A percentile compares a stretch with the other conserved stretches of the same genome.
Evolutionary conservation across 352 stramenopile species (phyloP).

Genomic region (Phytophthora pinifolia): DNA sequence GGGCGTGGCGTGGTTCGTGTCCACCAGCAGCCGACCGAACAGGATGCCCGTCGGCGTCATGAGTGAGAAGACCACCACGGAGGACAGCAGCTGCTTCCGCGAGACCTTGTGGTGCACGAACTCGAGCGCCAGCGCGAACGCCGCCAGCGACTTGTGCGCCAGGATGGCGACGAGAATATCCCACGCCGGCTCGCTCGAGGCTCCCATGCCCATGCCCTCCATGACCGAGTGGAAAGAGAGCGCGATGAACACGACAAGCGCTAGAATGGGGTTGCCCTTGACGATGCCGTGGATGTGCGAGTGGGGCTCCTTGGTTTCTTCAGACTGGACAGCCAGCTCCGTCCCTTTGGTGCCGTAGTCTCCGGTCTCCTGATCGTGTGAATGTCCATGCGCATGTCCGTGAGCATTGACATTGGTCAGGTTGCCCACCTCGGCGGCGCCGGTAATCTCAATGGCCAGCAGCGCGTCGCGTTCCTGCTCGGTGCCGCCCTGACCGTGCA

Average conservation of each 20-base stretch:
- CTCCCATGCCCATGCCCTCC: constrained; percentile 83
- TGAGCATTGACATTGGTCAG: constrained; percentile 9
- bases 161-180: constrained; percentile 79
- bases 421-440: constrained; percentile 13
- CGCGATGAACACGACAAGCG: constrained; percentile 75
- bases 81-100: constrained; percentile 36
- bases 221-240: constrained; percentile 87
- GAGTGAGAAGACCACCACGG: constrained; percentile 60
- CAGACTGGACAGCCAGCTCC: constrained; percentile 1
- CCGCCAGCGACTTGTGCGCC: constrained; percentile 82
- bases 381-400: constrained; percentile 14
- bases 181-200: constrained; percentile 56
- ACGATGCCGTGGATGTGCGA: constrained; percentile 69
- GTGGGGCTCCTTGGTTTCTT: constrained; percentile 33
- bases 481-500: constrained; percentile 14
- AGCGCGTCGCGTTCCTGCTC: constrained; percentile 31
- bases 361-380: constrained; percentile 18
- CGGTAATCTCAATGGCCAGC: constrained; percentile 20
- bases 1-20: constrained; percentile 41
- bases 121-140: constrained; percentile 74
- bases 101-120: constrained; percentile 64
- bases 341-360: constrained; percentile 31
- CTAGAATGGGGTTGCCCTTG: constrained; percentile 57
- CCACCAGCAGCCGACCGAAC: constrained; percentile 56
- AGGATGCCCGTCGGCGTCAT: constrained; percentile 78